Conservation (phyloP, 2,329 filamentous ascomycete genomes). For the Rhexocercosporidium sp. region DNA sequence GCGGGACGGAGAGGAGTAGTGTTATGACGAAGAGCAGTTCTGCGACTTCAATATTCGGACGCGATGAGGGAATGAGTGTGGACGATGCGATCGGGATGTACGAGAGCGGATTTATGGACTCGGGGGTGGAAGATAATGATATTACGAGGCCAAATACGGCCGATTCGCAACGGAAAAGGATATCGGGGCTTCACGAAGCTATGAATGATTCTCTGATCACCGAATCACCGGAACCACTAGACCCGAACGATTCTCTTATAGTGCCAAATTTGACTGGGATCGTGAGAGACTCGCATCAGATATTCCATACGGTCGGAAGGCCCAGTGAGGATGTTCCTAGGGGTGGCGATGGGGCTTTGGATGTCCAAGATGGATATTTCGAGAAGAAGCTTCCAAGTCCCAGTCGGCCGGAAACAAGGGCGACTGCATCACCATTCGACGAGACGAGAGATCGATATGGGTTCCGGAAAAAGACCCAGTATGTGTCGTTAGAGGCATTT, state of each 20-base stretch:
- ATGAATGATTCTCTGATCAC: slow-evolving; percentile 34
- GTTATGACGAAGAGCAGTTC: slow-evolving; percentile 81
- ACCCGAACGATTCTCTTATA: slow-evolving; percentile 4
- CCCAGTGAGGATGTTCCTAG: slow-evolving; percentile 49
- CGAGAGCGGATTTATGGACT: slow-evolving; percentile 64
- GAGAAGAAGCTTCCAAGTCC: slow-evolving; percentile 16
- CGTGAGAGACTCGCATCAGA: slow-evolving; percentile 48
- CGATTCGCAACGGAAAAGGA: slow-evolving; percentile 33
- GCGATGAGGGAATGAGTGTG: slow-evolving; percentile 63
- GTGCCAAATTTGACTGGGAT: slow-evolving; percentile 17
- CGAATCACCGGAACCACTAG: background rate
- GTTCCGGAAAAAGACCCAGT: slow-evolving; percentile 86
- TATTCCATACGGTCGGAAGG: slow-evolving; percentile 44
- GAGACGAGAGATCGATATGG: slow-evolving; percentile 78
- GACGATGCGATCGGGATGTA: slow-evolving; percentile 76
- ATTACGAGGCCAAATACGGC: slow-evolving; percentile 29
- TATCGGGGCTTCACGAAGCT: slow-evolving; percentile 32
- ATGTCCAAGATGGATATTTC: slow-evolving; percentile 27
- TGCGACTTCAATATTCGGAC: slow-evolving; percentile 61
- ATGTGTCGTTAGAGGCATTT: slow-evolving; percentile 77
- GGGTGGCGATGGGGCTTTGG: slow-evolving; percentile 16
- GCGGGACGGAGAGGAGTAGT: slow-evolving; percentile 80
- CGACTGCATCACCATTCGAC: slow-evolving; percentile 28
- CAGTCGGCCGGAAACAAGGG: slow-evolving; percentile 26
- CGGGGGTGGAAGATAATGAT: slow-evolving; percentile 49